Evolutionary conservation across 192 early-diverging fungal species (phyloP).

Genomic region (Backusella parvicylindrica): DNA sequence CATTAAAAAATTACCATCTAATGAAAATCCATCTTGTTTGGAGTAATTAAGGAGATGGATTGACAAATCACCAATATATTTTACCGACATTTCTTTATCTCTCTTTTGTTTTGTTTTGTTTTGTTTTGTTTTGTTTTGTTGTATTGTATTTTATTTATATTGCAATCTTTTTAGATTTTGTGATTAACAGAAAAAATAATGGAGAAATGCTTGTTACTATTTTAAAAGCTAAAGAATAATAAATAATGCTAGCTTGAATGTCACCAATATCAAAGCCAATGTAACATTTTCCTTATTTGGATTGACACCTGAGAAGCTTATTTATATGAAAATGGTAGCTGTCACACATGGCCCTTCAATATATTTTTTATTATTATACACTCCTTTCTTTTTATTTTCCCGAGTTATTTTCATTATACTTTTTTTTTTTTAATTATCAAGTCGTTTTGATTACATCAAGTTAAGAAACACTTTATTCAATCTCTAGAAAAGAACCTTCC

Average conservation of each 20-base stretch:
- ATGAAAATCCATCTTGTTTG: background rate
- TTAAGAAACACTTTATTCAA: background rate
- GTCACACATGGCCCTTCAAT: background rate
- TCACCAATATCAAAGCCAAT: background rate
- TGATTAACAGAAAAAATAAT: background rate
- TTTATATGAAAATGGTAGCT: background rate
- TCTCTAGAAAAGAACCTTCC: slow-evolving; percentile 2
- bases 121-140: background rate
- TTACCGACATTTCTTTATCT: no score
- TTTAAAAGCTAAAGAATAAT: background rate
- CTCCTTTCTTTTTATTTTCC: background rate
- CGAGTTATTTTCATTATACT: background rate
- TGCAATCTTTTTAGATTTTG: background rate
- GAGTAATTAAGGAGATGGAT: background rate
- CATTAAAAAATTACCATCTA: background rate
- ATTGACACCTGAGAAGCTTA: background rate
- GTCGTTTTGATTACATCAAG: no score
- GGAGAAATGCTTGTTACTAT: background rate
- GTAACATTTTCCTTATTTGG: background rate
- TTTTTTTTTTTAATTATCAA: background rate
- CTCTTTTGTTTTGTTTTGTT: no score
- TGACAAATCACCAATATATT: background rate
- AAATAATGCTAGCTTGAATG: background rate
- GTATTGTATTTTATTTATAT: background rate
- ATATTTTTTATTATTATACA: background rate